Conservation (phyloP, 208 protist genomes). For the Acanthamoeba lenticulata region DNA sequence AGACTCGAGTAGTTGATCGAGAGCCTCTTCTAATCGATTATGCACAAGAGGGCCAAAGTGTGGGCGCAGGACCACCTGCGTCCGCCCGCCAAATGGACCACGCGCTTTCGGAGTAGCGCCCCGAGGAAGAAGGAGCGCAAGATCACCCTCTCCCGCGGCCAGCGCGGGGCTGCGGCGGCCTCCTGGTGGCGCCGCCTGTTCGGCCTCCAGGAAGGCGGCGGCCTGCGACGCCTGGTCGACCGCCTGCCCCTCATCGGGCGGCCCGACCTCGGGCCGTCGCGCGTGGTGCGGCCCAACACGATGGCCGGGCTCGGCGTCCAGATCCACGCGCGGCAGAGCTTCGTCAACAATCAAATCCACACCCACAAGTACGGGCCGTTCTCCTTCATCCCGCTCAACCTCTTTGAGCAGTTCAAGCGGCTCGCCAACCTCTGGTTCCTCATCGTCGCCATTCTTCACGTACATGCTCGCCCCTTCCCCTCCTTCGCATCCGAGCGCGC, state of each 20-base stretch:
- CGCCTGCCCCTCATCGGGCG: neutral
- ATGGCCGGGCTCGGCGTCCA: neutral
- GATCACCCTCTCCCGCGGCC: neutral
- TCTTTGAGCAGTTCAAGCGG: constrained; percentile 96
- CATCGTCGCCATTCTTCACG: constrained; percentile 92
- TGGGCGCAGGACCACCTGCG: neutral
- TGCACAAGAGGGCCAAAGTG: neutral
- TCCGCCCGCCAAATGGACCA: neutral
- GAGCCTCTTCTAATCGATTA: neutral
- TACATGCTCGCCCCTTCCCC: constrained; percentile 61
- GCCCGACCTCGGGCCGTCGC: neutral
- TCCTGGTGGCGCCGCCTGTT: neutral
- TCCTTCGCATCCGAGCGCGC: neutral
- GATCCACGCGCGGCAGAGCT: neutral
- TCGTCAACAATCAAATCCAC: constrained; percentile 88
- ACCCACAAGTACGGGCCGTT: constrained; percentile 94
- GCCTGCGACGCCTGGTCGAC: neutral
- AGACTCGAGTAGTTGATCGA: too few species aligned
- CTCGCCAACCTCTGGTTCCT: constrained; percentile 97
- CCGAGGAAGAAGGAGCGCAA: constrained; percentile 1
- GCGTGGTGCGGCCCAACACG: neutral
- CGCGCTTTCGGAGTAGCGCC: neutral
- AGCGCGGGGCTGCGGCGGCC: neutral
- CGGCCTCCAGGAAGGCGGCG: neutral
- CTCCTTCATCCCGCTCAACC: constrained; percentile 95